phyloP scores from a whole-genome alignment of 331 rosid genomes.

The Quercus tomentella region DNA sequence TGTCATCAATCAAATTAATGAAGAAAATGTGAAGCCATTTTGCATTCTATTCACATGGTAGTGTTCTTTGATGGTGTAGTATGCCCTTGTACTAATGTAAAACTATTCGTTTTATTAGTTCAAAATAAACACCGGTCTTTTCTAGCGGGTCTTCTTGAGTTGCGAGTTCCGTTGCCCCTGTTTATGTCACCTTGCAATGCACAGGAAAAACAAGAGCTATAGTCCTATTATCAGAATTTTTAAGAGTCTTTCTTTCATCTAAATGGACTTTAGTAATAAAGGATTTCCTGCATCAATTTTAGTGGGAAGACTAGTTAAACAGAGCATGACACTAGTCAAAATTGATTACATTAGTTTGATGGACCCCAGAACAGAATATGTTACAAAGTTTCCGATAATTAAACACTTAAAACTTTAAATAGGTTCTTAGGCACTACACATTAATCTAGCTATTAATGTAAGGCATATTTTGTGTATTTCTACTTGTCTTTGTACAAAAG shows the following conservation, averaged over 20 bases:
- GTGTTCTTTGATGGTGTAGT: neutral
- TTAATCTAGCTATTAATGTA: neutral
- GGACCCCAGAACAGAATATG: neutral
- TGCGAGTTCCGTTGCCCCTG: no score
- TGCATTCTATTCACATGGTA: neutral
- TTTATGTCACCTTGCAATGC: no score
- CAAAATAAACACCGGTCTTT: no score
- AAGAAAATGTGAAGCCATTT: neutral
- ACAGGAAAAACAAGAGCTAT: neutral
- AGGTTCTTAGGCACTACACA: neutral
- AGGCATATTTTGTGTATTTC: neutral
- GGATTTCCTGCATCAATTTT: neutral
- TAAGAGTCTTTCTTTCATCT: neutral
- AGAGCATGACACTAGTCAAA: neutral
- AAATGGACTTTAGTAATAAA: neutral
- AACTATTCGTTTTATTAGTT: no score
- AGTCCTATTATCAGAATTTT: conserved; percentile 3
- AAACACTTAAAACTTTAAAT: neutral
- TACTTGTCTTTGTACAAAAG: neutral
- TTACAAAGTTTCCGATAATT: neutral
- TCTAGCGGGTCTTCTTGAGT: no score
- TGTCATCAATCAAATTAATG: neutral
- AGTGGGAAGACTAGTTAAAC: neutral
- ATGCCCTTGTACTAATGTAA: neutral
- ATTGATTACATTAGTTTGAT: neutral